Evolutionary conservation across 208 protist genomes (phyloP), one percentile per base, ranked within the genome.

Genomic region (Acanthamoeba sp.): DNA sequence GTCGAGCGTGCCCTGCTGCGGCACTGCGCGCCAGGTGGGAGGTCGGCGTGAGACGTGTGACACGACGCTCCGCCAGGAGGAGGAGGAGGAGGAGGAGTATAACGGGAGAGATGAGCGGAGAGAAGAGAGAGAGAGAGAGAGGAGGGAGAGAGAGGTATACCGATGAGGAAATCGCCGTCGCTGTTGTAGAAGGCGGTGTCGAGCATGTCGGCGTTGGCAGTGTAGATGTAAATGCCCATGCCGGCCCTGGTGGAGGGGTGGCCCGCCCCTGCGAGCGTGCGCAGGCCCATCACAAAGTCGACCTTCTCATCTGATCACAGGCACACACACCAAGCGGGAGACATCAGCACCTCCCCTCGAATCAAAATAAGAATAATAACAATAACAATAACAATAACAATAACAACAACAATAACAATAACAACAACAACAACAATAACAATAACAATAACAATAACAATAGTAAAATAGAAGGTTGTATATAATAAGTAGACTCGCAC

Each of bases 101-200:
- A n/a, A n/a, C n/a, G n/a, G n/a, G n/a, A n/a, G n/a, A n/a, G n/a
- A n/a, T 3, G 32, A 42, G 42, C 22, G 52, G 20, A 3, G 38
- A 89, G 42, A 62, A 32, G 6, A 89, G 45, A 89, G 24, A 3
- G 22, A 0, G 5, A 14, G 22, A 40, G 40, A 40, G 34, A 87
- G 40, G 40, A n/a, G 34, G 22, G 14, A 88, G 9, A 90, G 16
- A 90, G n/a, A 14, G 12, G 6, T 55, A 22, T 62, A 93, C 95
- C 94, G 62, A 99, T 98, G 32, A 99, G 91, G 18, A 99, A 96
- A 88, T 99, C 98, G 59, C 98, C 98, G 94, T 99, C 98, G 20
- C 95, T 57, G 80, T 96, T 98, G 45, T 95, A 96, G 55, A 98
- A 96, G 24, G 91, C 91, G 34, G 91, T 69, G 69, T 97, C 52